These are phyloP conservation scores for Bretschneidera sinensis DNA, from an alignment of 345 rosid species.

Conservation along the genomic window DNA sequence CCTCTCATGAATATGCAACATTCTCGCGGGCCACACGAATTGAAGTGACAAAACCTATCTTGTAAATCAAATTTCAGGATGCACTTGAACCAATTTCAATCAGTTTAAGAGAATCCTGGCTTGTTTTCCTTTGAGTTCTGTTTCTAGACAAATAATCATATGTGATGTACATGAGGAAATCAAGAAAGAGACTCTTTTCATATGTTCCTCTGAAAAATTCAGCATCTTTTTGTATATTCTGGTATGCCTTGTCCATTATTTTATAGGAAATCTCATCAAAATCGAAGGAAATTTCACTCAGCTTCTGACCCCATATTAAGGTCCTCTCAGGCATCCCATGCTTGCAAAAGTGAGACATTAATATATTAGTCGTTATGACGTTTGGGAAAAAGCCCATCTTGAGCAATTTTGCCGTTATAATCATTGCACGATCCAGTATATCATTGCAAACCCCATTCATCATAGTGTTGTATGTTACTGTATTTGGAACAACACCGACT, in stretches of 20 bases:
- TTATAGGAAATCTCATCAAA: conserved; percentile 53
- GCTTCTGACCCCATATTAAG: conserved; percentile 58
- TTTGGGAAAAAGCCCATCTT: conserved; percentile 73
- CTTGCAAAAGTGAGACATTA: conserved; percentile 57
- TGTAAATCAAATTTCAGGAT: conserved; percentile 9
- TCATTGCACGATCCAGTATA: conserved; percentile 50
- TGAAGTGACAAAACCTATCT: not conserved
- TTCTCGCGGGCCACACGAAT: too few relatives aligned
- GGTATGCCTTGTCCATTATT: conserved; percentile 43
- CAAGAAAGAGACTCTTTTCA: conserved; percentile 51
- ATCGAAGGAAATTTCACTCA: conserved; percentile 52
- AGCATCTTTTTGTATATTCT: conserved; percentile 15
- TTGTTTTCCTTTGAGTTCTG: conserved; percentile 18
- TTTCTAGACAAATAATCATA: conserved; percentile 46
- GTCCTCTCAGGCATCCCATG: conserved; percentile 70
- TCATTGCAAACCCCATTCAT: conserved; percentile 52
- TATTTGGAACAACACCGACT: conserved; percentile 52
- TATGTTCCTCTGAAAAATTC: conserved; percentile 23
- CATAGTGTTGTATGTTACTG: conserved; percentile 67
- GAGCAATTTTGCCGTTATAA: conserved; percentile 62
- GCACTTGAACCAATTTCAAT: conserved; percentile 20
- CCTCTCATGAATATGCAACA: not conserved
- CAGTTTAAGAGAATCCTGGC: conserved; percentile 18
- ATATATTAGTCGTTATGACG: conserved; percentile 43
- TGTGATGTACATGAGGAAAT: conserved; percentile 67